Evolutionary conservation across 2,329 filamentous ascomycete species (phyloP).

Genomic region (Nothophoma quercina): DNA sequence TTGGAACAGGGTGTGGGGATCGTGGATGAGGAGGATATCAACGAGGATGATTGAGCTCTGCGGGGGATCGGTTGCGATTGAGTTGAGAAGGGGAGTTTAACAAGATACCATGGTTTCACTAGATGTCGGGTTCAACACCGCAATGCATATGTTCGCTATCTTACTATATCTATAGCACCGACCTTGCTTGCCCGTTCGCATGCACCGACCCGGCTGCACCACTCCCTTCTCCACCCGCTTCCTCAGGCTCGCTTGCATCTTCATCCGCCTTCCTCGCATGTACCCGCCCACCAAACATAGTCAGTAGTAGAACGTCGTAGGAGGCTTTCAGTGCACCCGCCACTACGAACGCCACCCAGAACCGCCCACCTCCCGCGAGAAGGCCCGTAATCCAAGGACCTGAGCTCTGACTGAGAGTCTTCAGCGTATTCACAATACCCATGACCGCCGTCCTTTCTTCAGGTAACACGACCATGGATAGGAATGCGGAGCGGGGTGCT

Average conservation of each 20-base stretch:
- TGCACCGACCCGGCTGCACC: neutral
- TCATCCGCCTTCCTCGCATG: slow-evolving; percentile 3
- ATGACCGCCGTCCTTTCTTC: slow-evolving; percentile 50
- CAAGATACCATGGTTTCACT: slow-evolving; percentile 11
- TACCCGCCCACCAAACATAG: slow-evolving; percentile 43
- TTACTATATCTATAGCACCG: too few species aligned
- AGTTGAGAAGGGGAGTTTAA: neutral
- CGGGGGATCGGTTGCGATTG: too few species aligned
- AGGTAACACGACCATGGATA: slow-evolving; percentile 43
- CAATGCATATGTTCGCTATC: neutral
- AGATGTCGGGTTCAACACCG: slow-evolving; percentile 13
- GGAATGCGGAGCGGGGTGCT: slow-evolving; percentile 47
- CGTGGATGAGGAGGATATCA: slow-evolving; percentile 10
- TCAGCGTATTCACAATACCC: slow-evolving; percentile 51
- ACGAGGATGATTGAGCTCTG: slow-evolving; percentile 1
- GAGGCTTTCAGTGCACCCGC: slow-evolving; percentile 46
- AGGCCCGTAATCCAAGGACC: slow-evolving; percentile 48
- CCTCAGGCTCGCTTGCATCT: too few species aligned
- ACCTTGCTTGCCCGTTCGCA: neutral
- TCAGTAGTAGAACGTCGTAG: slow-evolving; percentile 48
- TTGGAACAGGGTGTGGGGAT: slow-evolving; percentile 15
- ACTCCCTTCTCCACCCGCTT: neutral
- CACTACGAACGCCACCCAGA: slow-evolving; percentile 51
- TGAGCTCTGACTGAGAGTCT: slow-evolving; percentile 45
- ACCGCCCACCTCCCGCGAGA: slow-evolving; percentile 40